phyloP scores from a whole-genome alignment of 139 green algal species.

The Chlamydomonas asymmetrica region DNA sequence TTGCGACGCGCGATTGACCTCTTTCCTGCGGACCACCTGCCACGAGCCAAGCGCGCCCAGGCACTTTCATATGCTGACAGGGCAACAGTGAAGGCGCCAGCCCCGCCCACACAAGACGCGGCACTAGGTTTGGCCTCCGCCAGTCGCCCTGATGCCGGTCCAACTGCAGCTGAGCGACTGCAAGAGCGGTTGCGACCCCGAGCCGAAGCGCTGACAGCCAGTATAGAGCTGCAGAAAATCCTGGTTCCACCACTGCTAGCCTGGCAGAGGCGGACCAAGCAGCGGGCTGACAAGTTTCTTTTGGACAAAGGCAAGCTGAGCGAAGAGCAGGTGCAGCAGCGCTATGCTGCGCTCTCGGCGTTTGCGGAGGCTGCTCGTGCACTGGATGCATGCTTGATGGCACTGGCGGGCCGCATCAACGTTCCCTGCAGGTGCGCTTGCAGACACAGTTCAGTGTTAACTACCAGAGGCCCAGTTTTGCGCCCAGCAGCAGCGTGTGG shows the following conservation, averaged over 20 bases:
- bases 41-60: not conserved
- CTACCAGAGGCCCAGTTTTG: too few species aligned
- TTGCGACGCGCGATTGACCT: not conserved
- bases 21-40: not conserved
- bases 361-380: constrained; percentile 5
- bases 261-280: not conserved
- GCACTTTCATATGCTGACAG: not conserved
- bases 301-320: not conserved
- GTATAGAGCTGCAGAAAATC: not conserved
- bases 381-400: constrained; percentile 2
- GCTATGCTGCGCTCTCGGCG: not conserved
- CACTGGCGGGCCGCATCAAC: constrained; percentile 5
- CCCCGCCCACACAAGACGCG: not conserved
- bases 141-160: too few species aligned
- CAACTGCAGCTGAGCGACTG: not conserved
- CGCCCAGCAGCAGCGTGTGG: too few species aligned
- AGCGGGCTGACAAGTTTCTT: not conserved
- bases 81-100: not conserved
- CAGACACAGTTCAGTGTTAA: too few species aligned
- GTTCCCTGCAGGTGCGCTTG: constrained; percentile 1
- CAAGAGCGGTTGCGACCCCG: not conserved
- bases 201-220: not conserved
- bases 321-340: not conserved
- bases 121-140: too few species aligned
- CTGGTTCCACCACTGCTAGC: not conserved